These are phyloP conservation scores for Papiliotrema laurentii DNA, from an alignment of 1,284 basidiomycete species.

Conservation along the genomic window DNA sequence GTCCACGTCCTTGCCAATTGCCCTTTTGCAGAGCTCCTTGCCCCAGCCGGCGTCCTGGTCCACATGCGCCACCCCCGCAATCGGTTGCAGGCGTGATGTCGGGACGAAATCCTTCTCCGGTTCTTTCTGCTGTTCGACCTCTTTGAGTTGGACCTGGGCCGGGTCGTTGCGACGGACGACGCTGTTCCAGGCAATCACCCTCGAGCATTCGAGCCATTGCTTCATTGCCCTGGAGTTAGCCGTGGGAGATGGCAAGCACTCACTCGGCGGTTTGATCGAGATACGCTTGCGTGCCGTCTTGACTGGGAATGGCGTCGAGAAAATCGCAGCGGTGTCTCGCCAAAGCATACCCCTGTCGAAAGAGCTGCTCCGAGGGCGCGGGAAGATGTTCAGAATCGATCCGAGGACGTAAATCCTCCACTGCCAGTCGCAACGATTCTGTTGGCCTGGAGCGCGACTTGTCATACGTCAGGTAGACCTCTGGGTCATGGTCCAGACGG, in stretches of 20 bases:
- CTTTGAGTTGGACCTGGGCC: conserved; percentile 12
- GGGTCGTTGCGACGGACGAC: conserved; percentile 20
- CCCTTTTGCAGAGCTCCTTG: conserved; percentile 21
- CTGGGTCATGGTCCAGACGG: conserved; percentile 17
- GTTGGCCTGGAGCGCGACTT: conserved; percentile 14
- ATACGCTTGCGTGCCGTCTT: conserved; percentile 27
- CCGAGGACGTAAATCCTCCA: conserved; percentile 25
- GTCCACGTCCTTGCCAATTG: conserved; percentile 5
- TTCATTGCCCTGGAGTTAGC: conserved; percentile 16
- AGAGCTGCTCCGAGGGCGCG: conserved; percentile 17
- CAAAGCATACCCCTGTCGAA: conserved; percentile 25
- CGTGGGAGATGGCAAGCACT: conserved; percentile 6
- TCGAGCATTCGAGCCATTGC: conserved; percentile 20
- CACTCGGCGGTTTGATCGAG: conserved; percentile 25
- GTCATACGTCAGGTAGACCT: conserved; percentile 18
- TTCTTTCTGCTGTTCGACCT: conserved; percentile 18
- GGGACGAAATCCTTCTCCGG: conserved; percentile 27
- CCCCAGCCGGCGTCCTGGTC: conserved; percentile 37
- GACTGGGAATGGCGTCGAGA: conserved; percentile 14
- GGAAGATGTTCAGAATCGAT: conserved; percentile 7
- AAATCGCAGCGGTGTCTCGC: conserved; percentile 16
- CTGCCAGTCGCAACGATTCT: conserved; percentile 18
- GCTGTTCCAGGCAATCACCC: conserved; percentile 37
- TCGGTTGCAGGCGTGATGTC: conserved; percentile 19
- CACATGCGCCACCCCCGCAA: conserved; percentile 32